phyloP scores from a whole-genome alignment of 2,329 filamentous ascomycete species.

The Xenoacremonium recifei region DNA sequence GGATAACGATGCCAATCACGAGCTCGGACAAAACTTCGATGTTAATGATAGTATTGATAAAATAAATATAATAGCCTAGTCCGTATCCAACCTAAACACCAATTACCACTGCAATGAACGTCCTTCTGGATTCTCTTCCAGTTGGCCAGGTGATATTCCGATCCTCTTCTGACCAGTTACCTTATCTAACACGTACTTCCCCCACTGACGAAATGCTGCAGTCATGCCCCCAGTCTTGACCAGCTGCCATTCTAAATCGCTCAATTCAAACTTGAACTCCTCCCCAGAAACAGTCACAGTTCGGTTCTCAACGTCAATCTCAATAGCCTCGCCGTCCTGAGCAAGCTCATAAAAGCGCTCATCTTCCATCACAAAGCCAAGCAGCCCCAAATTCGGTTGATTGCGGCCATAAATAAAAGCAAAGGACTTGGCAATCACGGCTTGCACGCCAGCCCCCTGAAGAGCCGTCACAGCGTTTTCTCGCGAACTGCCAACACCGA shows the following conservation, averaged over 20 bases:
- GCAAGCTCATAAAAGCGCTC: slow-evolving; percentile 30
- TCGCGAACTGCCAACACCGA: slow-evolving; percentile 45
- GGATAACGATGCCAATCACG: too few relatives aligned
- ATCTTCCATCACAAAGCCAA: slow-evolving; percentile 40
- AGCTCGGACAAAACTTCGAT: too few relatives aligned
- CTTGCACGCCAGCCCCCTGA: slow-evolving; percentile 36
- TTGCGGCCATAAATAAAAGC: slow-evolving; percentile 47
- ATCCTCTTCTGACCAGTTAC: not conserved
- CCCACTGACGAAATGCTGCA: not conserved
- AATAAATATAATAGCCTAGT: not conserved
- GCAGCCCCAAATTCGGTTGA: slow-evolving; percentile 42
- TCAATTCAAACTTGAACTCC: not conserved
- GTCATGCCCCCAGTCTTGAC: not conserved
- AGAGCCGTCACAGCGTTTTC: slow-evolving; percentile 43
- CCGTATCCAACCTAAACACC: too few relatives aligned
- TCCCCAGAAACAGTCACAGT: not conserved
- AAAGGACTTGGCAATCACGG: slow-evolving; percentile 43
- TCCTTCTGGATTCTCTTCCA: not conserved
- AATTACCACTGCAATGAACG: not conserved
- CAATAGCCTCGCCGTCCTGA: not conserved
- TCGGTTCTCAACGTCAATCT: not conserved
- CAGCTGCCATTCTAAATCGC: not conserved
- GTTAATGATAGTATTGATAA: not conserved
- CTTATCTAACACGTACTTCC: not conserved
- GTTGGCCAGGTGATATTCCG: not conserved